Evolutionary conservation across 2,329 filamentous ascomycete genomes (phyloP), one percentile per base, ranked within the genome.

Genomic region (Hirsutella rhossiliensis): DNA sequence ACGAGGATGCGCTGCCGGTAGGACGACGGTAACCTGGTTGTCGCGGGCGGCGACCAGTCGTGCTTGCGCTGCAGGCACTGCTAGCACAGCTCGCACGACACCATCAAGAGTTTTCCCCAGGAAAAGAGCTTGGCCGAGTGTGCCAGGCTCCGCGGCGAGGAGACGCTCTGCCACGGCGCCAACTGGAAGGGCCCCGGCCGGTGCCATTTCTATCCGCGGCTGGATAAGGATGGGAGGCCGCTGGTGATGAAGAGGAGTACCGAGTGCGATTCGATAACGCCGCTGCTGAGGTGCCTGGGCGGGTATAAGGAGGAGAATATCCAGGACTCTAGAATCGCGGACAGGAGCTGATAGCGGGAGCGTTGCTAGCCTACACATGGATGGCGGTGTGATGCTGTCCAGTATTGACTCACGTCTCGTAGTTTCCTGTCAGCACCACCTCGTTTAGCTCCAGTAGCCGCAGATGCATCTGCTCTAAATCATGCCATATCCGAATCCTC

Each of bases 71-170:
- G 41, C 41, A 23, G 15, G 23, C 43, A 48, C 41, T 45, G 43
- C 46, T 43, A 28, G 34, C 18, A 37, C 15, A 43, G 43, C 41
- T 18, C 4, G 19, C n/a, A 9, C 7, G 6, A 15, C 11, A 43
- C 41, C 12, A 39, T 43, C 29, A 32, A 19, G 28, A 23, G 2
- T 1, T 18, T 23, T 18, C 3, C 4, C 8, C 13, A 27, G n/a
- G 36, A 18, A 36, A 43, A 30, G 23, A 45, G 40, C 38, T 19
- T 48, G 27, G 43, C 43, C 8, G 46, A 44, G 5, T 48, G 43
- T 9, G 43, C 46, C 18, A 45, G 42, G 28, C 18, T 30, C 5
- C 45, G 46, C 34, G 46, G 40, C 4, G 23, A 39, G 1, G 41
- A 48, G 18, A 5, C 38, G 9, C 20, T 28, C 12, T 48, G 46